A percentile compares a stretch with the other conserved stretches of the same genome.
Conservation (phyloP, 805 yeast genomes). For the Candida adriatica region DNA sequence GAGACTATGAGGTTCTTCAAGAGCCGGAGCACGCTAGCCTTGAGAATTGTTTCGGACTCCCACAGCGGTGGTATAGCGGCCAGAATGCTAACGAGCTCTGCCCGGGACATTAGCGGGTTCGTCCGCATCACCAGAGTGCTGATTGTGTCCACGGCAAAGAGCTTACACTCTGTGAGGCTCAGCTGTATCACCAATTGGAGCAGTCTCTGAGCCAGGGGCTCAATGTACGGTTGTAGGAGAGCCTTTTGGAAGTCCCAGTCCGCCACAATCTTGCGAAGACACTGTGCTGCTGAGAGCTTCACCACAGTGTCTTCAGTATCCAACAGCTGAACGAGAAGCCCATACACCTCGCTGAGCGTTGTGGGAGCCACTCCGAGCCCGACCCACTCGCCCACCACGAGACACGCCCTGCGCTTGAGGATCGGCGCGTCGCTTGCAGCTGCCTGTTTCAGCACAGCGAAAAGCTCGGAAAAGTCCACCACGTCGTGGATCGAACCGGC, state of each 20-base stretch:
- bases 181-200: conserved; percentile 44
- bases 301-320: conserved; percentile 73
- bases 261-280: conserved; percentile 62
- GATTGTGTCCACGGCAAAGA: conserved; percentile 64
- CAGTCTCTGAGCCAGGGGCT: conserved; percentile 41
- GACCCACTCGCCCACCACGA: conserved; percentile 78
- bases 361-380: conserved; percentile 55
- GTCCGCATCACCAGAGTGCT: conserved; percentile 55
- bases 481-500: conserved; percentile 55
- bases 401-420: conserved; percentile 68
- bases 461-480: conserved; percentile 62
- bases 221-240: conserved; percentile 60
- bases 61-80: conserved; percentile 66
- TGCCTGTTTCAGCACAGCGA: conserved; percentile 51
- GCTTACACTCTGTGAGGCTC: conserved; percentile 64
- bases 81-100: conserved; percentile 44
- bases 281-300: conserved; percentile 62
- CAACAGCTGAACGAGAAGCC: conserved; percentile 46
- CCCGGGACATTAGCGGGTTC: conserved; percentile 53
- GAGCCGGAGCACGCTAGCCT: conserved; percentile 47
- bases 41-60: conserved; percentile 51
- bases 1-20: conserved; percentile 50
- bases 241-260: conserved; percentile 81
- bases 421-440: conserved; percentile 48
- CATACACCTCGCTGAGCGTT: conserved; percentile 52